Evolutionary conservation across 2,329 filamentous ascomycete species (phyloP).

Genomic region (Xylariaceae sp.): DNA sequence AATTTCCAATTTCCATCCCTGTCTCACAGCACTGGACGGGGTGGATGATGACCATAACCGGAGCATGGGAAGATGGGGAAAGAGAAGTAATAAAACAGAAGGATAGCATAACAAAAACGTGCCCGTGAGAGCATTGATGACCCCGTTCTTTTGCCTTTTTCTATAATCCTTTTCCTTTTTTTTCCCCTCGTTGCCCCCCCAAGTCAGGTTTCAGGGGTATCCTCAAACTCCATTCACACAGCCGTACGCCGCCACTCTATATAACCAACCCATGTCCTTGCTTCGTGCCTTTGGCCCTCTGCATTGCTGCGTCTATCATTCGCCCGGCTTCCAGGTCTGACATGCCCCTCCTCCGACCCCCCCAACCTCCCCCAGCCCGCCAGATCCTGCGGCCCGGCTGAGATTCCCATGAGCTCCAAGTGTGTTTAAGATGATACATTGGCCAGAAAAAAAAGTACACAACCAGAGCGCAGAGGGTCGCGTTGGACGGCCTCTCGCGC

Average conservation of each 20-base stretch:
- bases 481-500: constrained; percentile 13
- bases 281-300: constrained; percentile 16
- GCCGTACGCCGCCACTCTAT: constrained; percentile 29
- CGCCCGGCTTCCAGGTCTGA: constrained; percentile 18
- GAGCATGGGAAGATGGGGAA: neutral
- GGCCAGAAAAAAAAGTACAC: constrained; percentile 13
- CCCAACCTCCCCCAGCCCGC: constrained; percentile 11
- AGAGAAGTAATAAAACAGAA: constrained; percentile 6
- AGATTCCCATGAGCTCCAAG: constrained; percentile 9
- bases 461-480: constrained; percentile 7
- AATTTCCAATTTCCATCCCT: constrained; percentile 11
- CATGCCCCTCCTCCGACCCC: constrained; percentile 15
- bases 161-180: constrained; percentile 27
- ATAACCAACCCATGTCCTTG: constrained; percentile 25
- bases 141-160: constrained; percentile 24
- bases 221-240: constrained; percentile 30
- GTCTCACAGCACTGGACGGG: constrained; percentile 2
- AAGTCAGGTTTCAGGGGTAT: constrained; percentile 29
- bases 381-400: constrained; percentile 14
- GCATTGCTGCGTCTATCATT: constrained; percentile 22
- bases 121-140: constrained; percentile 27
- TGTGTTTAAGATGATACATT: constrained; percentile 16
- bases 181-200: constrained; percentile 20
- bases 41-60: neutral
- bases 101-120: constrained; percentile 5